These are phyloP conservation scores for Aquilaria yunnanensis DNA, from an alignment of 345 rosid genomes.

Conservation along the genomic window DNA sequence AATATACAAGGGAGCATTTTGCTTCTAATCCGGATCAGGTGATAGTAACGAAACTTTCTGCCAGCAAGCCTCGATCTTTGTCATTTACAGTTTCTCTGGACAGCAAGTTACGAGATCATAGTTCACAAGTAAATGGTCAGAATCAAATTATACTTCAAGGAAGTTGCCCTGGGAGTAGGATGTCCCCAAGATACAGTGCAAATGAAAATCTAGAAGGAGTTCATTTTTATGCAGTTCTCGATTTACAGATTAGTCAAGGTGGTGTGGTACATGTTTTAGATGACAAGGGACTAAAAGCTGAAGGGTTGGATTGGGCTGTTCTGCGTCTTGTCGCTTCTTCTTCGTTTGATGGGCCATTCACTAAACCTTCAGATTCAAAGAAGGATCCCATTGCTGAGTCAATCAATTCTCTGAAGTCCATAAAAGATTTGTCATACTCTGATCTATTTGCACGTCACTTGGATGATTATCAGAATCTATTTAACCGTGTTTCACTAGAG, in stretches of 20 bases:
- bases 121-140: constrained; percentile 34
- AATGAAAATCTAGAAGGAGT: constrained; percentile 56
- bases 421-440: constrained; percentile 48
- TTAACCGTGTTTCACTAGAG: constrained; percentile 65
- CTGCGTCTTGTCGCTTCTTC: constrained; percentile 59
- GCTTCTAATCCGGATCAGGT: constrained; percentile 75
- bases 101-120: constrained; percentile 53
- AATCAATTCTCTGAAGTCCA: constrained; percentile 27
- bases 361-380: constrained; percentile 60
- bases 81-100: constrained; percentile 68
- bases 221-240: constrained; percentile 61
- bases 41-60: constrained; percentile 57
- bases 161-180: constrained; percentile 65
- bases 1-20: constrained; percentile 65
- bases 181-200: constrained; percentile 34
- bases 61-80: constrained; percentile 51
- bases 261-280: constrained; percentile 45
- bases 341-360: constrained; percentile 82
- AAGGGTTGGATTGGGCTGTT: constrained; percentile 78
- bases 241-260: constrained; percentile 47
- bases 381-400: constrained; percentile 57
- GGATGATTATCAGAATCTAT: constrained; percentile 69
- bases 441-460: constrained; percentile 65
- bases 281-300: constrained; percentile 62
- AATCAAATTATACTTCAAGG: constrained; percentile 64